These are phyloP conservation scores for Hippophae rhamnoides DNA, from an alignment of 306 rosid species.

Conservation along the genomic window DNA sequence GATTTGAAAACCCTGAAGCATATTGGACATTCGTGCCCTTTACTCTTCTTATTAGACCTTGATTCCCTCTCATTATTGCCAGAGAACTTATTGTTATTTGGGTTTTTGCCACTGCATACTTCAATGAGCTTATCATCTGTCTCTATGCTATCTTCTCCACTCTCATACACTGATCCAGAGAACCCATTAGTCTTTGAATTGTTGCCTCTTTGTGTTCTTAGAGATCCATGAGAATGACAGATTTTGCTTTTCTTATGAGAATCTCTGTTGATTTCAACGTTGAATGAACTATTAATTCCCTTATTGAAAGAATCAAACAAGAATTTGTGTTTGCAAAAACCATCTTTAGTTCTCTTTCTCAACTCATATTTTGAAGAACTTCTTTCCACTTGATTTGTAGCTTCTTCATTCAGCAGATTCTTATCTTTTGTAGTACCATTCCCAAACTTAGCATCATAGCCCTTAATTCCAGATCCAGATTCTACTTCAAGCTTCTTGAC, in stretches of 20 bases:
- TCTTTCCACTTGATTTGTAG: slow-evolving; percentile 18
- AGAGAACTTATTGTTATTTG: slow-evolving; percentile 16
- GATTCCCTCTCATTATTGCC: slow-evolving; percentile 33
- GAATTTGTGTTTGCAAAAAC: slow-evolving; percentile 25
- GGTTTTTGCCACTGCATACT: slow-evolving; percentile 18
- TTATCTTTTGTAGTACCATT: slow-evolving; percentile 29
- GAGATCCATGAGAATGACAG: slow-evolving; percentile 31
- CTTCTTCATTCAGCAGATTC: slow-evolving; percentile 24
- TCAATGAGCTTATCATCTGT: slow-evolving; percentile 21
- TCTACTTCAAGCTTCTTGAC: slow-evolving; percentile 32
- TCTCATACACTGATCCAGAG: slow-evolving; percentile 44
- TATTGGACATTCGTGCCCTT: slow-evolving; percentile 75
- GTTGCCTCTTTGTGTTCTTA: slow-evolving; percentile 32
- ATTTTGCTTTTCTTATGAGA: slow-evolving; percentile 25
- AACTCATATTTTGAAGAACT: slow-evolving; percentile 26
- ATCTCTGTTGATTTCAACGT: slow-evolving; percentile 19
- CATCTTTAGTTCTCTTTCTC: slow-evolving; percentile 36
- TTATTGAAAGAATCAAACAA: slow-evolving; percentile 21
- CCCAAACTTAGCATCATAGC: slow-evolving; percentile 23
- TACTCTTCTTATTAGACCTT: slow-evolving; percentile 43
- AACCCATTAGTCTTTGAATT: slow-evolving; percentile 26
- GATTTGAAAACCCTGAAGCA: slow-evolving; percentile 69
- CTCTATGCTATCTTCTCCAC: slow-evolving; percentile 57
- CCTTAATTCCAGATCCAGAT: slow-evolving; percentile 29
- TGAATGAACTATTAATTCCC: slow-evolving; percentile 15